Conservation (phyloP, 2,329 filamentous ascomycete genomes). For the Diaporthe sp. region DNA sequence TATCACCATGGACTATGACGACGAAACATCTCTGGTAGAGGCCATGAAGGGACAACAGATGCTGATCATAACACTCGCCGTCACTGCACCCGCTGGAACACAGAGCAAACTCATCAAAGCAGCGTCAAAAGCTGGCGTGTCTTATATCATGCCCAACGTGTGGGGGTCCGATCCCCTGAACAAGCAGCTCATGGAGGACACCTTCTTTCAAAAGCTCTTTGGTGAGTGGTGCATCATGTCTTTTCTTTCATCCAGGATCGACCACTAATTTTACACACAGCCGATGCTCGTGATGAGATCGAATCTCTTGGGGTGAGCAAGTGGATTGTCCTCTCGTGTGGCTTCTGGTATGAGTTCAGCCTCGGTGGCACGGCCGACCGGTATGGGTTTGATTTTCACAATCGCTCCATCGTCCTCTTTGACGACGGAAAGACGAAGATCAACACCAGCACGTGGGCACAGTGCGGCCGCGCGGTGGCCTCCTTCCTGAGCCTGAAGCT, state of each 20-base stretch:
- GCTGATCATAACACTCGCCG: constrained; percentile 55
- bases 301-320: constrained; percentile 49
- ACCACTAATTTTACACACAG: neutral
- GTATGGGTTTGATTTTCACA: constrained; percentile 46
- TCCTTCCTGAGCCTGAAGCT: constrained; percentile 59
- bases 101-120: constrained; percentile 56
- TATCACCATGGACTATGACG: constrained; percentile 60
- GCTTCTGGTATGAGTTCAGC: constrained; percentile 67
- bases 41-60: constrained; percentile 50
- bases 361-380: constrained; percentile 48
- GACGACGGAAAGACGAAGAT: constrained; percentile 70
- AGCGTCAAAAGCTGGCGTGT: constrained; percentile 56
- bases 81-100: constrained; percentile 50
- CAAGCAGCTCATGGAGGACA: constrained; percentile 32
- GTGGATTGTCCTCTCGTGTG: constrained; percentile 53
- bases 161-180: constrained; percentile 47
- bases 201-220: constrained; percentile 13
- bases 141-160: constrained; percentile 60
- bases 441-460: constrained; percentile 70
- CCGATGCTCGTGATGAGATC: constrained; percentile 50
- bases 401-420: constrained; percentile 51
- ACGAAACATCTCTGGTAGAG: constrained; percentile 47
- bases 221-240: constrained; percentile 40
- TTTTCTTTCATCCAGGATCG: neutral
- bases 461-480: constrained; percentile 57